phyloP scores from a whole-genome alignment of 129 eudicot species.

The Chrysanthemum lavandulifolium region DNA sequence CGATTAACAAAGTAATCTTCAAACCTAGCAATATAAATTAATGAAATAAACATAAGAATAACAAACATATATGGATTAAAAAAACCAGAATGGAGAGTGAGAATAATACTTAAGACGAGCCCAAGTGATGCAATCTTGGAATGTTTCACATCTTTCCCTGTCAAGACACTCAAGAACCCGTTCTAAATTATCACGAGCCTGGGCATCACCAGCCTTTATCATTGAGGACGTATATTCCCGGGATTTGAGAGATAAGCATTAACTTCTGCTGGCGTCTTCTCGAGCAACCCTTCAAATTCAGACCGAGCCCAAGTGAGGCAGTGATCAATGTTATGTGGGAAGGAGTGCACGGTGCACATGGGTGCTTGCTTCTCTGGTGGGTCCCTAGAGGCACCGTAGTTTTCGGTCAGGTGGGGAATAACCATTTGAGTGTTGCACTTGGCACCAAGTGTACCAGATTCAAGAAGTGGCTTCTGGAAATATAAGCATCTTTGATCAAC shows the following conservation, averaged over 20 bases:
- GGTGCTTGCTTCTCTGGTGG: constrained; percentile 97
- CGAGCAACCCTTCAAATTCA: constrained; percentile 91
- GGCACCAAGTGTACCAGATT: constrained; percentile 94
- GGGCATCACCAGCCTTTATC: constrained; percentile 86
- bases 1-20: constrained; percentile 87
- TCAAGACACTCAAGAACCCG: constrained; percentile 85
- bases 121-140: constrained; percentile 86
- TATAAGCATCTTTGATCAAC: constrained; percentile 91
- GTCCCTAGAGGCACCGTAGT: constrained; percentile 95
- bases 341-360: constrained; percentile 90
- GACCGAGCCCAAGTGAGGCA: constrained; percentile 97
- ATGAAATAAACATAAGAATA: not conserved
- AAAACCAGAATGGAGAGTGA: not conserved
- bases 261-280: constrained; percentile 87
- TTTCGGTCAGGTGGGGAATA: constrained; percentile 84
- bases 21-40: constrained; percentile 49
- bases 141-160: constrained; percentile 66
- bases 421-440: constrained; percentile 96
- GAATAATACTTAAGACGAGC: constrained; percentile 64
- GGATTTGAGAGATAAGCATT: constrained; percentile 80
- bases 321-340: constrained; percentile 95
- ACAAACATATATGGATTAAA: not conserved
- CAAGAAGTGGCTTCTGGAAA: constrained; percentile 89
- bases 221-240: constrained; percentile 61
- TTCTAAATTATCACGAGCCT: constrained; percentile 79